These are phyloP conservation scores for Crithidia bombi DNA, from an alignment of 208 protist species.

Conservation along the genomic window DNA sequence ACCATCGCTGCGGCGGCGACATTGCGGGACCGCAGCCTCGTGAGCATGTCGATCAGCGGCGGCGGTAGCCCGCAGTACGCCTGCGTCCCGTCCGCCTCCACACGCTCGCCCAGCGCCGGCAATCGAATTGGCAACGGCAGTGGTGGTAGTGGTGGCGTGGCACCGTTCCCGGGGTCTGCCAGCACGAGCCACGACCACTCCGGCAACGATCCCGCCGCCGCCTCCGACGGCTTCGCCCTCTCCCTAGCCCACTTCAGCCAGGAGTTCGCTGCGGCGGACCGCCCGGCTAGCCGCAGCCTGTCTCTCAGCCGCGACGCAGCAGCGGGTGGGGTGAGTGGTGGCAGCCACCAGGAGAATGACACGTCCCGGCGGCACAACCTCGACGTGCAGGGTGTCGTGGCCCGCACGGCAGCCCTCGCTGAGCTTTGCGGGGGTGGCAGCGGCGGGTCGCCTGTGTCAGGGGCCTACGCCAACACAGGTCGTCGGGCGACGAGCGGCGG, in stretches of 20 bases:
- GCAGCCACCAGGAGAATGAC: not conserved
- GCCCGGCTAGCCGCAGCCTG: slow-evolving; percentile 6
- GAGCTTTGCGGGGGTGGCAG: not conserved
- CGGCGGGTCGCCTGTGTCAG: slow-evolving; percentile 12
- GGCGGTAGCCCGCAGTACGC: not conserved
- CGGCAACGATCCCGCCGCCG: slow-evolving; percentile 4
- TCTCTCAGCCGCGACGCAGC: slow-evolving; percentile 20
- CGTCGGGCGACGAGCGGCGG: slow-evolving; percentile 1
- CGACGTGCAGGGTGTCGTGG: slow-evolving; percentile 17
- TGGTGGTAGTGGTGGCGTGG: not conserved
- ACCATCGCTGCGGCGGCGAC: not conserved
- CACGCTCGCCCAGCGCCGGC: slow-evolving; percentile 11
- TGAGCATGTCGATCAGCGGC: not conserved
- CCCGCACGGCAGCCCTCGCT: slow-evolving; percentile 7
- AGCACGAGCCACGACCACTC: slow-evolving; percentile 3
- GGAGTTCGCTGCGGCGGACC: slow-evolving; percentile 15
- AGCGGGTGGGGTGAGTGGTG: not conserved
- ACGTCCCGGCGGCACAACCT: slow-evolving; percentile 4
- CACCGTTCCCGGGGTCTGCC: not conserved
- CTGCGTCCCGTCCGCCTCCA: slow-evolving; percentile 21
- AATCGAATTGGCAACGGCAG: not conserved
- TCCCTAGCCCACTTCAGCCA: slow-evolving; percentile 37
- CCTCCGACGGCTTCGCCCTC: slow-evolving; percentile 22
- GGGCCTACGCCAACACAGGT: not conserved
- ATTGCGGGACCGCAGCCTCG: slow-evolving; percentile 8